phyloP scores from a whole-genome alignment of 2,329 filamentous ascomycete species.

The Xylogone sp. region DNA sequence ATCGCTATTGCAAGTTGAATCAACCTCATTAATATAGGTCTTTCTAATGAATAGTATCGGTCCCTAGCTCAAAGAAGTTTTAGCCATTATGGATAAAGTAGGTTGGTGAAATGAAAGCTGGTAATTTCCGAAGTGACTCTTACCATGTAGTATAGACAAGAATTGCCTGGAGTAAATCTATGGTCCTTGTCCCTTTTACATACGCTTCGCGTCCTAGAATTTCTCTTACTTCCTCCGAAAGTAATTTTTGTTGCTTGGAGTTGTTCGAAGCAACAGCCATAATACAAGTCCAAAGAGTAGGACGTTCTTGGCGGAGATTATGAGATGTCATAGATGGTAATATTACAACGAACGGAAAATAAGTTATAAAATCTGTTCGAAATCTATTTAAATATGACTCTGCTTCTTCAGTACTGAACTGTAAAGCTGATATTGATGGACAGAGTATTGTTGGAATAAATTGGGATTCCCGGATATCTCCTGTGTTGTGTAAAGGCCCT shows the following conservation, averaged over 20 bases:
- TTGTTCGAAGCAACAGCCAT: constrained; percentile 6
- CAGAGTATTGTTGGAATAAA: too few species aligned
- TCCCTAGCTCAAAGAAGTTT: background rate
- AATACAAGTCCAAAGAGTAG: constrained; percentile 6
- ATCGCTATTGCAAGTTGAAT: constrained; percentile 7
- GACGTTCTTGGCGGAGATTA: constrained; percentile 8
- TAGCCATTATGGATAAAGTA: background rate
- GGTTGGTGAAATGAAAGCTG: background rate
- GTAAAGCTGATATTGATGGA: background rate
- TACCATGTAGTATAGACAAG: constrained; percentile 8
- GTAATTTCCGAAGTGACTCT: background rate
- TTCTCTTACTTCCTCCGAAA: constrained; percentile 4
- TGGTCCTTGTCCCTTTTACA: constrained; percentile 6
- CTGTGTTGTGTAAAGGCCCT: too few species aligned
- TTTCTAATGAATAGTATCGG: constrained; percentile 2
- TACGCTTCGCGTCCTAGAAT: constrained; percentile 3
- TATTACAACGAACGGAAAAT: constrained; percentile 8
- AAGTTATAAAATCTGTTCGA: constrained; percentile 1
- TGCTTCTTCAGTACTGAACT: constrained; percentile 2
- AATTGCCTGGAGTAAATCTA: constrained; percentile 7
- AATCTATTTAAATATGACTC: constrained; percentile 5
- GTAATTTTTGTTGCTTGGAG: constrained; percentile 3
- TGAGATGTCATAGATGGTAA: constrained; percentile 3
- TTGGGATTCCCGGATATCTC: too few species aligned
- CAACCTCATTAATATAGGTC: constrained; percentile 3